Evolutionary conservation across 805 yeast species (phyloP).

Genomic region (Yueomyces sp.): DNA sequence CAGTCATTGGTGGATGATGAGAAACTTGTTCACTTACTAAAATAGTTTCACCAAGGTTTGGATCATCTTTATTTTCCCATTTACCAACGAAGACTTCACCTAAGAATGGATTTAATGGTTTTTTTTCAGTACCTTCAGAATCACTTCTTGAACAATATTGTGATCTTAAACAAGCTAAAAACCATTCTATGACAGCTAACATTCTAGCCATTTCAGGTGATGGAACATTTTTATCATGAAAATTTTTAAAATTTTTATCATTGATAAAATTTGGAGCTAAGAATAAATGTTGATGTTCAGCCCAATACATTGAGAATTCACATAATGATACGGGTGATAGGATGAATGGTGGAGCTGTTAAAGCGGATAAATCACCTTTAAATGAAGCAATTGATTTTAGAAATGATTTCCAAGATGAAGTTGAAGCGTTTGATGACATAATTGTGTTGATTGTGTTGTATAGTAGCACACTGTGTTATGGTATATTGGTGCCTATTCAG

Average conservation of each 20-base stretch:
- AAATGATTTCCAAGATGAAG: slow-evolving; percentile 80
- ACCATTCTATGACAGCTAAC: slow-evolving; percentile 81
- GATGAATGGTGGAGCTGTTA: slow-evolving; percentile 97
- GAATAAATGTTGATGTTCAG: slow-evolving; percentile 77
- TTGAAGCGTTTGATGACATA: slow-evolving; percentile 7
- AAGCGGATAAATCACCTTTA: slow-evolving; percentile 83
- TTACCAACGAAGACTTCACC: slow-evolving; percentile 91
- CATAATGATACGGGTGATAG: slow-evolving; percentile 77
- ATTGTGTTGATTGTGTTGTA: too few relatives aligned
- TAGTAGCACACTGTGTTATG: too few relatives aligned
- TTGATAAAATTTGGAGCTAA: slow-evolving; percentile 48
- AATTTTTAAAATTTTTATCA: slow-evolving; percentile 9
- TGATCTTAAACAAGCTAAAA: slow-evolving; percentile 77
- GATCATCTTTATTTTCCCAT: slow-evolving; percentile 50
- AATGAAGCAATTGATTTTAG: slow-evolving; percentile 82
- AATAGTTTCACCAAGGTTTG: slow-evolving; percentile 58
- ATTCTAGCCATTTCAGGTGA: slow-evolving; percentile 39
- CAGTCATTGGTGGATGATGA: slow-evolving; percentile 98
- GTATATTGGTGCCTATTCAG: too few relatives aligned
- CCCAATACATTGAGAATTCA: slow-evolving; percentile 95
- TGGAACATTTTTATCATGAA: slow-evolving; percentile 22
- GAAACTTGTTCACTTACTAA: slow-evolving; percentile 86
- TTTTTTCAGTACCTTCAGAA: slow-evolving; percentile 88
- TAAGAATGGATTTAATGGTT: slow-evolving; percentile 90
- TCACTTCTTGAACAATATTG: slow-evolving; percentile 92